Conservation (phyloP, 176 grass and related monocot species). For the Ensete ventricosum region DNA sequence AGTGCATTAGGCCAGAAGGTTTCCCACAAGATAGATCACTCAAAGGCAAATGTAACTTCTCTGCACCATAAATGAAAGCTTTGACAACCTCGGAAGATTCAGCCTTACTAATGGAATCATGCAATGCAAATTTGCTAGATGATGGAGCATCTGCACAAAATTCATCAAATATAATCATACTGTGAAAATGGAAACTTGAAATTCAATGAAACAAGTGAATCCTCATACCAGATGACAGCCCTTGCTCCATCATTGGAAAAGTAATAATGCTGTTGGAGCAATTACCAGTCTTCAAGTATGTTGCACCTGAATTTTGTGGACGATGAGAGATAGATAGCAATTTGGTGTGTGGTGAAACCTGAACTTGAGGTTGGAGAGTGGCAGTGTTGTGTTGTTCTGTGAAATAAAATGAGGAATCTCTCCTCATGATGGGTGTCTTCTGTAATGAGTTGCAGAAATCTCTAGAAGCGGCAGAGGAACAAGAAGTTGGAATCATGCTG, state of each 20-base stretch:
- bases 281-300: slow-evolving; percentile 10
- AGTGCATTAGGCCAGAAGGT: slow-evolving; percentile 25
- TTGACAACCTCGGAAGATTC: slow-evolving; percentile 7
- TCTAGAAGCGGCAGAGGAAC: slow-evolving; percentile 33
- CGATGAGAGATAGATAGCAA: slow-evolving; percentile 24
- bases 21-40: slow-evolving; percentile 23
- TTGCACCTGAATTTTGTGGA: background rate
- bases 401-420: slow-evolving; percentile 22
- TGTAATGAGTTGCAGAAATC: slow-evolving; percentile 23
- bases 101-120: background rate
- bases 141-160: slow-evolving; percentile 4
- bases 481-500: slow-evolving; percentile 1
- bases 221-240: slow-evolving; percentile 7
- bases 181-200: background rate
- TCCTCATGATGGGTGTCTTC: slow-evolving; percentile 1
- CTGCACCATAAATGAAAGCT: slow-evolving; percentile 21
- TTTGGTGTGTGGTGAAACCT: slow-evolving; percentile 19
- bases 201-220: background rate
- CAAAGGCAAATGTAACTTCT: slow-evolving; percentile 25
- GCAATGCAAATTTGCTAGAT: slow-evolving; percentile 7
- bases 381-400: background rate
- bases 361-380: slow-evolving; percentile 24
- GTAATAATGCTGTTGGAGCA: slow-evolving; percentile 11
- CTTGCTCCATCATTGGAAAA: slow-evolving; percentile 34
- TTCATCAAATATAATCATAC: slow-evolving; percentile 15